A percentile compares a stretch with the other conserved stretches of the same genome.
Conservation (phyloP, 371 early-diverging fungal species). For the Mortierella sp. region DNA sequence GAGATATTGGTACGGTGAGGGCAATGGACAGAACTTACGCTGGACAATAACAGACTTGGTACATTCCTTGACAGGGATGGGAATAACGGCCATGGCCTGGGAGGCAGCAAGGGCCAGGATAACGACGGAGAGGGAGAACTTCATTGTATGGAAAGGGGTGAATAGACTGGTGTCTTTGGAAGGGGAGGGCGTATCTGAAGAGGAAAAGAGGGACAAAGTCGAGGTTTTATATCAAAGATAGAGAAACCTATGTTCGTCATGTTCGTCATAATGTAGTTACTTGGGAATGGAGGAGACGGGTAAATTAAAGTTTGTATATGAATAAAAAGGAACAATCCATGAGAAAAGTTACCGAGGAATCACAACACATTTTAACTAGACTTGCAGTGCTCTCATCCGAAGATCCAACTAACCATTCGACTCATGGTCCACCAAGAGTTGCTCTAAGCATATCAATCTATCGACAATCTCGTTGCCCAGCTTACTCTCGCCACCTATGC, state of each 20-base stretch:
- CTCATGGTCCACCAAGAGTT: too few relatives aligned
- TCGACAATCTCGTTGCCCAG: too few relatives aligned
- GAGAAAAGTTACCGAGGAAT: constrained; percentile 10
- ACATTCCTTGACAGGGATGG: constrained; percentile 32
- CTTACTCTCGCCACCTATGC: too few relatives aligned
- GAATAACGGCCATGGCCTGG: constrained; percentile 42
- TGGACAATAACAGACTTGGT: constrained; percentile 25
- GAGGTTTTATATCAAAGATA: not conserved
- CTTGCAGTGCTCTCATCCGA: not conserved
- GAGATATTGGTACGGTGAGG: not conserved
- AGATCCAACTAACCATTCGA: too few relatives aligned
- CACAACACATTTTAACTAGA: not conserved
- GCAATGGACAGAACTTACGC: constrained; percentile 18
- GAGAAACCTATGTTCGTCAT: not conserved
- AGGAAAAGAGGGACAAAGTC: not conserved
- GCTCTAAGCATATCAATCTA: too few relatives aligned
- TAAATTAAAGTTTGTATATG: too few relatives aligned
- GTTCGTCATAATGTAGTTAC: not conserved
- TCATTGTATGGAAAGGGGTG: constrained; percentile 15
- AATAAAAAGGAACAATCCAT: too few relatives aligned
- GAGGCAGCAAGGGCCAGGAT: constrained; percentile 44
- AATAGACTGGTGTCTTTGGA: constrained; percentile 5
- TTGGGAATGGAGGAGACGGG: not conserved
- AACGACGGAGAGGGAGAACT: constrained; percentile 30
- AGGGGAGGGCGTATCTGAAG: constrained; percentile 30